These are phyloP conservation scores for Globisporangium middletonii DNA, from an alignment of 352 stramenopile genomes.

Conservation along the genomic window DNA sequence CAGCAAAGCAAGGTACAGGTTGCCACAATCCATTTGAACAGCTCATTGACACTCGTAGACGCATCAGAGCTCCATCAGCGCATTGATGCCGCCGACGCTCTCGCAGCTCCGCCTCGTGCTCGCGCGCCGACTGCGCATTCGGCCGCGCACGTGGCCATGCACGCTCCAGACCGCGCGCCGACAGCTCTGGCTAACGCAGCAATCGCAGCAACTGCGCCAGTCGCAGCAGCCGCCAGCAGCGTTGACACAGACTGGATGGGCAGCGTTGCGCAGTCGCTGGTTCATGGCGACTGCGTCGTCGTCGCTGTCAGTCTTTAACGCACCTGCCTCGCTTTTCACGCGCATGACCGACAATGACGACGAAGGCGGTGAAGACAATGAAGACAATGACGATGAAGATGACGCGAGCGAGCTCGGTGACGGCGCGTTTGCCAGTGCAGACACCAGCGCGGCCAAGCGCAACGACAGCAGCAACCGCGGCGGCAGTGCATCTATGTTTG, in stretches of 20 bases:
- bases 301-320: not conserved
- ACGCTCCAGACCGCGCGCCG: not conserved
- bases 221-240: not conserved
- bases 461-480: not conserved
- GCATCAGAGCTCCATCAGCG: not conserved
- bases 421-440: not conserved
- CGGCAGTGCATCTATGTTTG: not conserved
- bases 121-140: constrained; percentile 2
- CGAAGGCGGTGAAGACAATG: not conserved
- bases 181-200: not conserved
- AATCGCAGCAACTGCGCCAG: not conserved
- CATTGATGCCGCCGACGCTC: constrained; percentile 6
- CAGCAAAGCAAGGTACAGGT: no score
- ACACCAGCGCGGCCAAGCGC: not conserved
- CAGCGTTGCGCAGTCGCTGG: constrained; percentile 1
- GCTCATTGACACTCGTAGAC: no score
- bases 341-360: not conserved
- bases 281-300: constrained; percentile 7
- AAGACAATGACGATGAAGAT: not conserved
- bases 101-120: constrained; percentile 7
- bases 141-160: not conserved
- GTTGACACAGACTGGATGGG: not conserved
- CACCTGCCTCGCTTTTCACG: constrained; percentile 4
- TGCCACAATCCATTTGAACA: not conserved
- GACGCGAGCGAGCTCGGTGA: not conserved